Evolutionary conservation across 2,329 filamentous ascomycete species (phyloP).

Genomic region (Aspergillus tanneri): DNA sequence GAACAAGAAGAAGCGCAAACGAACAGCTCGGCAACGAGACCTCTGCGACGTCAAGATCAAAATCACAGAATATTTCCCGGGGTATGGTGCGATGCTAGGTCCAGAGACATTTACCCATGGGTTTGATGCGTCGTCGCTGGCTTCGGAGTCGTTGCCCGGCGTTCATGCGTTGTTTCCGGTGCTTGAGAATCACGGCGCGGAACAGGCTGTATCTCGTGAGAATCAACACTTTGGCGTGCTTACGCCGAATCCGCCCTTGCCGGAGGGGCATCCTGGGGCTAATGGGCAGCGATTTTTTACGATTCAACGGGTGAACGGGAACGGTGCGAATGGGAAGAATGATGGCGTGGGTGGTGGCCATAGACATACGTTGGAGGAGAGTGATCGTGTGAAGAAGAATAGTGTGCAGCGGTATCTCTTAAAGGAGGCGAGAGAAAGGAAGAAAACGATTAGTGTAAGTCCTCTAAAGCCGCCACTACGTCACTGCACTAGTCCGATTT

Average conservation of each 20-base stretch:
- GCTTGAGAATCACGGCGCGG: constrained; percentile 8
- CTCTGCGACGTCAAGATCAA: constrained; percentile 87
- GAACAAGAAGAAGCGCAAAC: constrained; percentile 78
- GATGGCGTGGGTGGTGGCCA: constrained; percentile 71
- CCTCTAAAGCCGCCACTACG: background rate
- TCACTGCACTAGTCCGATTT: background rate
- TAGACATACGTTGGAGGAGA: constrained; percentile 69
- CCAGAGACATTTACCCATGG: constrained; percentile 21
- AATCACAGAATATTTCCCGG: constrained; percentile 74
- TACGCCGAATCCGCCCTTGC: constrained; percentile 41
- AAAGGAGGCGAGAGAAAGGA: constrained; percentile 65
- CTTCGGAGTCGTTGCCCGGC: constrained; percentile 24
- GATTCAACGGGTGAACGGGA: constrained; percentile 74
- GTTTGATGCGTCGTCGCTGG: constrained; percentile 17
- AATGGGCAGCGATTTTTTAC: constrained; percentile 65
- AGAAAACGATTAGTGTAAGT: constrained; percentile 56
- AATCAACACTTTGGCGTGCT: constrained; percentile 46
- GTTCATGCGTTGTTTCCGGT: constrained; percentile 25
- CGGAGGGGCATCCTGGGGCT: constrained; percentile 48
- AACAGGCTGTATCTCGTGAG: constrained; percentile 7
- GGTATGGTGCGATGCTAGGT: constrained; percentile 32
- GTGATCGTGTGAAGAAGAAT: constrained; percentile 78
- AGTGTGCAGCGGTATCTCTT: constrained; percentile 67
- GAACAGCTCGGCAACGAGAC: constrained; percentile 70
- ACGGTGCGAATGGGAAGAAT: constrained; percentile 69